Evolutionary conservation across 2,329 filamentous ascomycete genomes (phyloP), one percentile per base, ranked within the genome.

Genomic region (Pseudogymnoascus sp.): DNA sequence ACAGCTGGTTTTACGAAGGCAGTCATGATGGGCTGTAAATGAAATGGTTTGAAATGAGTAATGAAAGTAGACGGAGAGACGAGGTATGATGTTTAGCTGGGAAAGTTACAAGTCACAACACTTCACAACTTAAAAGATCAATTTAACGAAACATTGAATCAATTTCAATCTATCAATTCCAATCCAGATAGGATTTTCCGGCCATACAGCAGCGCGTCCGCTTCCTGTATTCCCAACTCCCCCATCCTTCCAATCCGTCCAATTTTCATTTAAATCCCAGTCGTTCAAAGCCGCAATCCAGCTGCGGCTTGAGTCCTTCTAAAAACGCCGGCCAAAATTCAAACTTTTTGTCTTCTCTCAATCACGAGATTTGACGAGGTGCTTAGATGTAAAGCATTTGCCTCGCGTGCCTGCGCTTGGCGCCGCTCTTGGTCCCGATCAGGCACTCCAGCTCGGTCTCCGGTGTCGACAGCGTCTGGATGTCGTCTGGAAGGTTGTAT

Each of bases 401-500:
- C 37, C 59, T 43, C n/a, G 63, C 61, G 19, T 68, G 65, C 11
- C 65, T 62, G 53, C 65, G 61, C 41, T 61, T 59, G 7, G 50
- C 64, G 61, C 50, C 53, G 7, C 68, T 10, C 33, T 38, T 63
- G 53, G 66, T 72, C 6, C 72, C 72, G 22, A 74, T 12, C 7
- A 73, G 64, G 72, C 78, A 80, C 71, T 84, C 74, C 68, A 85
- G 74, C 66, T 83, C 76, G 14, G 68, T 71, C 72, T 81, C 79
- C 6, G 67, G 46, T 31, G 81, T 84, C 40, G 75, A 71, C 74
- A 83, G 81, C 70, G 83, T 86, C 74, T 83, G 80, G 67, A 84
- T 68, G 65, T 86, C 83, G 63, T 85, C 79, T 8, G 77, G 70
- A 14, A 76, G 71, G 73, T 80, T 83, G 78, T 86, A 86, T 65